A percentile compares a stretch with the other conserved stretches of the same genome.
These are phyloP conservation scores for Pichia cactophila DNA, from an alignment of 1,139 yeast species.

Conservation along the genomic window DNA sequence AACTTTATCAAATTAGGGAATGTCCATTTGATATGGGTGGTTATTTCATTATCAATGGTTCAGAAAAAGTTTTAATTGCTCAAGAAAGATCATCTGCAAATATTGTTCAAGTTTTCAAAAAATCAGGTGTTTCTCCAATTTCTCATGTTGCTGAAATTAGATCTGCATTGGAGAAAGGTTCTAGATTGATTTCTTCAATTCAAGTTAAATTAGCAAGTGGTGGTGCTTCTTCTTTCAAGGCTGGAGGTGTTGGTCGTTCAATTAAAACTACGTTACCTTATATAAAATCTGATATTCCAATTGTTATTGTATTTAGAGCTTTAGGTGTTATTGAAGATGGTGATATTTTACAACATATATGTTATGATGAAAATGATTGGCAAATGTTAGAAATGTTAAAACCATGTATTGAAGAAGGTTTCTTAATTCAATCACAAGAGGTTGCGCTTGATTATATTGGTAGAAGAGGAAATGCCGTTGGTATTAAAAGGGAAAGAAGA, in stretches of 20 bases:
- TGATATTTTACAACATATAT: constrained; percentile 94
- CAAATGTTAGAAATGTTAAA: constrained; percentile 98
- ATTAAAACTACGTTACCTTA: constrained; percentile 95
- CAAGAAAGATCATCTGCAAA: constrained; percentile 98
- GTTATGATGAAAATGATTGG: constrained; percentile 97
- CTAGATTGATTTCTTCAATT: constrained; percentile 86
- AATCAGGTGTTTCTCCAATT: constrained; percentile 95
- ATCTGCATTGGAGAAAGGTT: constrained; percentile 94
- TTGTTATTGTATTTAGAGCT: constrained; percentile 94
- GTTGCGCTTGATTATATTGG: constrained; percentile 97
- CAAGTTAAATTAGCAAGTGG: constrained; percentile 66
- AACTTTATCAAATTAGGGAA: constrained; percentile 89
- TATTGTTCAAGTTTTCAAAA: constrained; percentile 95
- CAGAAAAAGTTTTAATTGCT: constrained; percentile 95
- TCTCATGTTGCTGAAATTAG: constrained; percentile 96
- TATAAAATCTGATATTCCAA: constrained; percentile 93
- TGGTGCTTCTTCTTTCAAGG: constrained; percentile 41
- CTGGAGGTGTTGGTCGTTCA: constrained; percentile 58
- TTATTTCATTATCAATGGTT: constrained; percentile 94
- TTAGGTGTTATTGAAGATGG: constrained; percentile 98
- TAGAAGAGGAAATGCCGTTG: constrained; percentile 90
- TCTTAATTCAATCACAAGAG: constrained; percentile 95
- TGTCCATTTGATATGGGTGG: constrained; percentile 99
- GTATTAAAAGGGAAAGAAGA: constrained; percentile 96
- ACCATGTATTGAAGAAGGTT: constrained; percentile 99